Conservation (phyloP, 345 rosid genomes). For the Ailanthus altissimus region DNA sequence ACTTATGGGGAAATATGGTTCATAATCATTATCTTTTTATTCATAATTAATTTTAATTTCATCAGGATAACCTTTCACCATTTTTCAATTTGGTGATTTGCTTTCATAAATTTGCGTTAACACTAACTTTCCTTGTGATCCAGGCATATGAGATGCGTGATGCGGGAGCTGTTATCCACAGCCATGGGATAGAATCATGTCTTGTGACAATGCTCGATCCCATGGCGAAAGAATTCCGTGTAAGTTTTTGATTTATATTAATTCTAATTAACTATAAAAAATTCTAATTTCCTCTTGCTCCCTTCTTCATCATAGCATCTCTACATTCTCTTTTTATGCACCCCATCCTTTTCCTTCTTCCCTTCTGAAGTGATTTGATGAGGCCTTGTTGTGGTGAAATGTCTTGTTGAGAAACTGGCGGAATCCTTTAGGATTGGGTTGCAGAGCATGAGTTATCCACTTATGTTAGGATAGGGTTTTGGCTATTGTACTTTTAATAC, state of each 20-base stretch:
- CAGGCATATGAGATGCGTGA: constrained; percentile 85
- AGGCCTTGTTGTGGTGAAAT: background rate
- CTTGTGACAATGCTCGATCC: constrained; percentile 94
- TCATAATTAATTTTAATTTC: background rate
- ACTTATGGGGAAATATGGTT: constrained; percentile 4
- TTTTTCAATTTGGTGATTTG: background rate
- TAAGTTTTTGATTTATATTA: constrained; percentile 38
- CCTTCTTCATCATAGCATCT: background rate
- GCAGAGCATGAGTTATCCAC: background rate
- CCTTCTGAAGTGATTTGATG: background rate
- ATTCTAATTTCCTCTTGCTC: background rate
- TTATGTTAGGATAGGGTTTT: background rate
- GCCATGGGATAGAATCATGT: constrained; percentile 98
- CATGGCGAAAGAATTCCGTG: constrained; percentile 77
- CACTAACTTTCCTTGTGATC: constrained; percentile 15
- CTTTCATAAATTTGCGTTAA: background rate
- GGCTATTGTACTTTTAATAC: background rate
- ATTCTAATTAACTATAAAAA: background rate
- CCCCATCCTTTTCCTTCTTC: background rate
- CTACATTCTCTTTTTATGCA: background rate
- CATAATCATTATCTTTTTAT: constrained; percentile 3
- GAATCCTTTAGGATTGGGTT: background rate
- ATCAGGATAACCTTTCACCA: constrained; percentile 8
- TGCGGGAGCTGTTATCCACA: constrained; percentile 98
- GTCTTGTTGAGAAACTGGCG: background rate